Evolutionary conservation across 768 basidiomycete species (phyloP), one percentile per base, ranked within the genome.

Genomic region (Tricholoma flavovirens): DNA sequence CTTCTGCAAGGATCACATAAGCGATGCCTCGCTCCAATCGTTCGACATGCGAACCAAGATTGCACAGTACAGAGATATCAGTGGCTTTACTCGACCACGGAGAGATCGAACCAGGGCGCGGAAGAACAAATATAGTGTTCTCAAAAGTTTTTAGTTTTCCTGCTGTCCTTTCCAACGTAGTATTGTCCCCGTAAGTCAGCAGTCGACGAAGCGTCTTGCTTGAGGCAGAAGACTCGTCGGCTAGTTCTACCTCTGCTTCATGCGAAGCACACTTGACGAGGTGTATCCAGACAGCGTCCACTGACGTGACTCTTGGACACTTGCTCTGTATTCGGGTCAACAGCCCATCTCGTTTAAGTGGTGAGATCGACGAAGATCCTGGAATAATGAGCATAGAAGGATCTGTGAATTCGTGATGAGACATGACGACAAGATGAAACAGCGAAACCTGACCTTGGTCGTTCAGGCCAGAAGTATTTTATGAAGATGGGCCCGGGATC

Each of bases 21-120:
- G 79, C 83, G 17, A 84, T 62, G 6, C 96, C 95, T 17, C 97
- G 83, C 69, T 99, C 97, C 55, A 99, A 72, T 36, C 97, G 82
- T 59, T 88, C 82, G 52, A 99, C 73, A 53, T 84, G 76, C 2
- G 71, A 67, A 17, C 78, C 83, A 2, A 99, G 84, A 53, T 87
- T 87, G 74, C 97, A 99, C 52, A 98, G 83, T 8, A 73, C 74
- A 19, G 95, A 82, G 54, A 99, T 98, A 68, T 99, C 95, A 0
- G 96, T 98, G 2, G 97, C 96, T 73, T 99, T 99, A 71, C 91
- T 96, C 5, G 96, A 98, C 97, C 97, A 99, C 2, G 97, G 95
- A 4, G 96, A 98, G 64, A 98, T 88, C 3, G 95, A 94, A 3
- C 96, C 95, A 7, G 84, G 79, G 56, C 95, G 76, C 10, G 95